Conservation (phyloP, 305 asterid species). For the Lippia alba region DNA sequence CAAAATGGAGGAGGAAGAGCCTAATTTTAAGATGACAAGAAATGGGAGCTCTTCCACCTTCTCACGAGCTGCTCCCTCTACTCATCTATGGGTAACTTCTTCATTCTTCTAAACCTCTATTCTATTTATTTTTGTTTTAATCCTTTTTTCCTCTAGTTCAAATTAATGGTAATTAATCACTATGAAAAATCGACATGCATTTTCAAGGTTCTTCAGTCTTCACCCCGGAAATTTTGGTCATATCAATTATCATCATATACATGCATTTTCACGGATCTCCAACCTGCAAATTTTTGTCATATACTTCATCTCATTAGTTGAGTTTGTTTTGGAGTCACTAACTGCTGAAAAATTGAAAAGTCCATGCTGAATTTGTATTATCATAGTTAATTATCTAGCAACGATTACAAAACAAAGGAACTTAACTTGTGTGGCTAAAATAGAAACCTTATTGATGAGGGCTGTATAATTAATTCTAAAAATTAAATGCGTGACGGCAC, state of each 20-base stretch:
- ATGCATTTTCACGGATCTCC: no score
- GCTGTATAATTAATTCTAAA: constrained; percentile 35
- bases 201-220: no score
- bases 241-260: no score
- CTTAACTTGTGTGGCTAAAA: constrained; percentile 37
- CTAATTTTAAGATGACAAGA: constrained; percentile 39
- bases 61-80: constrained; percentile 35
- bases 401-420: neutral
- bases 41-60: constrained; percentile 58
- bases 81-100: constrained; percentile 64
- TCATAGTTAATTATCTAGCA: neutral
- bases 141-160: neutral
- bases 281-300: no score
- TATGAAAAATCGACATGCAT: no score
- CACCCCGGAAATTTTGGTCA: no score
- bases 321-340: no score
- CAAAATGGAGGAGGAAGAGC: constrained; percentile 36
- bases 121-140: neutral
- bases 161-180: no score
- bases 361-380: no score
- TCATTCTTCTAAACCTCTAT: neutral
- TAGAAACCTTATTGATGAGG: constrained; percentile 34
- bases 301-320: no score
- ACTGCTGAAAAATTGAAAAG: no score
- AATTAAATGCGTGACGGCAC: constrained; percentile 34